Base-by-base conservation (phyloP, 2,329 filamentous ascomycete genomes). In the Apiospora sp. region DNA sequence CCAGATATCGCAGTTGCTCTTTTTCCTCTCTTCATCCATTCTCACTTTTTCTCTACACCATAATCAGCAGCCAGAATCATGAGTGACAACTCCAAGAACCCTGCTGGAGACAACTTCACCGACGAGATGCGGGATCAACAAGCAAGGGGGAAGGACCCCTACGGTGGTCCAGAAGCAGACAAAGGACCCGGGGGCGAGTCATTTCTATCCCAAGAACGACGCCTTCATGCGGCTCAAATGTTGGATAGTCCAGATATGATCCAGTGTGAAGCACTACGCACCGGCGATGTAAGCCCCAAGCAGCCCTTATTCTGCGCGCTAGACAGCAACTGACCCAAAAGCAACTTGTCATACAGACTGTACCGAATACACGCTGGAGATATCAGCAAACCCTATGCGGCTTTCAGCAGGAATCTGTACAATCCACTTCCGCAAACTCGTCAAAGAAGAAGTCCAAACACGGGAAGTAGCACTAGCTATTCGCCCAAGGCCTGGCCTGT, bases 81-180 rank as follows among this genome's bases (percentile, higher is more conserved):
- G 54, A 37, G 54, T n/a, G 16, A 37, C 54, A 41, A 22, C 7
- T 34, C 7, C 54, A 37, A 61, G 54, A 61, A 61, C 19, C 54
- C 16, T 37, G 30, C 30, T 61, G 30, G 54, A 8, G 16, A 41
- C 30, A 5, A 41, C 30, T 61, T 61, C 30, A 61, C 54, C 30
- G 30, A 16, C 54, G 54, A n/a, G 54, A 61, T 61, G 54, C 54
- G 30, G 16, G 54, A 61, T 37, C 14, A 37, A 61, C 54, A 61
- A 61, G 54, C 54, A 61, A 5, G 30, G 16, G 54, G 30, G 3
- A 61, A 61, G 30, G 54, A 61, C 4, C 30, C 54, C 54, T 37
- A 37, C 51, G 14, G 5, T 58, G 27, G 8, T 22, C 51, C 27
- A 58, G 27, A 58, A 27, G 14, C 30, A 34, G 4, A 30, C 13